Base-by-base conservation (phyloP, 495 filamentous ascomycete genomes). In the Eremomyces bilateralis region DNA sequence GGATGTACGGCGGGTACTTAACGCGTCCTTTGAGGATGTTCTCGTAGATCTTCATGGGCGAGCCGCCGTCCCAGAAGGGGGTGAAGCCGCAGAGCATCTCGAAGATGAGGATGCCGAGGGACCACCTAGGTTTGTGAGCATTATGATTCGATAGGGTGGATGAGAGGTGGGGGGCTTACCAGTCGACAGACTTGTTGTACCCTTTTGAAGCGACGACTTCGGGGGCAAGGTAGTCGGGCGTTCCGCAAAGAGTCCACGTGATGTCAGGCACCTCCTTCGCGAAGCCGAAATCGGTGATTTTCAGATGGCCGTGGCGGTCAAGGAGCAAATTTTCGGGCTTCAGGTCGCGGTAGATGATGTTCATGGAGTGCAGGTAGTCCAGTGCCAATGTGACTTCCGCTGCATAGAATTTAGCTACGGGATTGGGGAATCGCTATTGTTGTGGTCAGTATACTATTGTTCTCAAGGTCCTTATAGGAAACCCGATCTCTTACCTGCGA, bases 1-100 rank as follows among this genome's bases (percentile, higher is more conserved):
- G 76, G 48, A 97, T 78, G 49, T 94, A 95, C 16, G 80, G 73
- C 36, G 88, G 88, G 49, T 92, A 97, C 60, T 91, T 95, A 51
- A 95, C 73, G 45, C 72, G 73, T 31, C 85, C 88, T 38, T 76
- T 78, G 35, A 95, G 63, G 45, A 97, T 95, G 52, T 97, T 97
- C 61, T 95, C 85, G 54, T 97, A 97, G 44, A 97, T 97, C 59
- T 92, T 94, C 65, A 95, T 91, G 1, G 88, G 83, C 3, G 80
- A 91, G 21, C 85, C 88, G 37, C 77, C 77, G 53, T 97, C 88
- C 83, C 84, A 97, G 59, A 97, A 97, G 2, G 88, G 88, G 11
- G 88, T 95, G 53, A 93, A 95, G 11, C 88, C 88, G 51, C 85
- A 94, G 15, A 97, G 73, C 88, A 97, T 97, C 60, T 97, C 88